A percentile compares a stretch with the other conserved stretches of the same genome.
Evolutionary conservation across 768 basidiomycete genomes (phyloP).

Genomic region (Holtermanniella nyarrowii): DNA sequence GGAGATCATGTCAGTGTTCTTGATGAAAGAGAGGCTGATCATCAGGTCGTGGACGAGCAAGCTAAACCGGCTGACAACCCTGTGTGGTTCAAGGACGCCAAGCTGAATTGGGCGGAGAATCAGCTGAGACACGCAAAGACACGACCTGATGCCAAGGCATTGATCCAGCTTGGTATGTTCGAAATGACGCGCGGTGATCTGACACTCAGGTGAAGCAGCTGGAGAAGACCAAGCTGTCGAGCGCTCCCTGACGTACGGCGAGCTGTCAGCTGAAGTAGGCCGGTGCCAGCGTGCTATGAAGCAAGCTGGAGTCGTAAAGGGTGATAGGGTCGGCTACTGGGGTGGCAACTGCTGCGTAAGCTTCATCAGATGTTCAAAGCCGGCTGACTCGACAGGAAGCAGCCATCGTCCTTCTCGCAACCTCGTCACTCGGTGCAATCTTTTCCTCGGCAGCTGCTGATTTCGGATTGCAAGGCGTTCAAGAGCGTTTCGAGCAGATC

Average conservation of each 20-base stretch:
- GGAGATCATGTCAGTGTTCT: slow-evolving; percentile 35
- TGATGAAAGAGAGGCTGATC: background rate
- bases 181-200: background rate
- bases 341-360: slow-evolving; percentile 67
- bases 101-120: slow-evolving; percentile 72
- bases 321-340: slow-evolving; percentile 67
- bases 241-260: slow-evolving; percentile 39
- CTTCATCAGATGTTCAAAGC: slow-evolving; percentile 17
- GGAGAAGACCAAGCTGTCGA: slow-evolving; percentile 45
- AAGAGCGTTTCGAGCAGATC: slow-evolving; percentile 75
- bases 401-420: slow-evolving; percentile 24
- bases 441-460: slow-evolving; percentile 76
- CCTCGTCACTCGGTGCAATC: slow-evolving; percentile 54
- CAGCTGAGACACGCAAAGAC: slow-evolving; percentile 45
- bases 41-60: slow-evolving; percentile 48
- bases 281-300: slow-evolving; percentile 14
- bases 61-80: slow-evolving; percentile 56
- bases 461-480: slow-evolving; percentile 66
- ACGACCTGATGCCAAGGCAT: slow-evolving; percentile 49
- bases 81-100: slow-evolving; percentile 58
- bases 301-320: slow-evolving; percentile 31
- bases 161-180: slow-evolving; percentile 60
- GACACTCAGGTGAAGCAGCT: slow-evolving; percentile 59
- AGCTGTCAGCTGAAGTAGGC: slow-evolving; percentile 46
- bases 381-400: slow-evolving; percentile 11